A percentile compares a stretch with the other conserved stretches of the same genome.
phyloP scores from a whole-genome alignment of 768 basidiomycete species.

The Collybia mongolica region DNA sequence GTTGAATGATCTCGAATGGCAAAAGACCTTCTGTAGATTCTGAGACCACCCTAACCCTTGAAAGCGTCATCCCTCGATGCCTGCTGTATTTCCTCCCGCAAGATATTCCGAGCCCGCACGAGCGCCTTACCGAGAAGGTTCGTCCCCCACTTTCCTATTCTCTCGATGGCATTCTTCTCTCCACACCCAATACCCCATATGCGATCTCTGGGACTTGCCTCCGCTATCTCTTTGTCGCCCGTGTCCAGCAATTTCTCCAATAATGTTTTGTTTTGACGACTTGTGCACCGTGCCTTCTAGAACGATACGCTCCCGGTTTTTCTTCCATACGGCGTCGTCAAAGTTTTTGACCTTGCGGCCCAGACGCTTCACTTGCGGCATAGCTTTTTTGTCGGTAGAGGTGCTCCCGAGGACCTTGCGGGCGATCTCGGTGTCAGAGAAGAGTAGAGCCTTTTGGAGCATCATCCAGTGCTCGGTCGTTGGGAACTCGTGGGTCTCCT shows the following conservation, averaged over 20 bases:
- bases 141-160: slow-evolving; percentile 46
- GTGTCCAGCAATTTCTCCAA: slow-evolving; percentile 42
- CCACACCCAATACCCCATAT: slow-evolving; percentile 65
- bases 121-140: slow-evolving; percentile 56
- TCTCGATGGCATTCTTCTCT: slow-evolving; percentile 44
- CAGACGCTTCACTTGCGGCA: slow-evolving; percentile 48
- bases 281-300: slow-evolving; percentile 53
- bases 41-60: too few relatives aligned
- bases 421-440: slow-evolving; percentile 43
- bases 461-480: slow-evolving; percentile 72
- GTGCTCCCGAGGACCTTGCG: slow-evolving; percentile 37
- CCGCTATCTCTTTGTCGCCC: slow-evolving; percentile 46
- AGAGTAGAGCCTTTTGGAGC: slow-evolving; percentile 56
- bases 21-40: too few relatives aligned
- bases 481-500: slow-evolving; percentile 34
- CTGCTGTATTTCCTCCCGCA: slow-evolving; percentile 20
- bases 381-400: slow-evolving; percentile 26
- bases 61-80: too few relatives aligned
- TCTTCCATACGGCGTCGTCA: slow-evolving; percentile 48
- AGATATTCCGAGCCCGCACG: slow-evolving; percentile 33
- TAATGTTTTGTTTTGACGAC: slow-evolving; percentile 41
- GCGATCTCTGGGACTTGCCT: slow-evolving; percentile 59
- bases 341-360: slow-evolving; percentile 51
- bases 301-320: slow-evolving; percentile 47
- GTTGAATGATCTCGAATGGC: too few relatives aligned